Base-by-base conservation (phyloP, 2,329 filamentous ascomycete species). In the Ophiostoma perfectum region DNA sequence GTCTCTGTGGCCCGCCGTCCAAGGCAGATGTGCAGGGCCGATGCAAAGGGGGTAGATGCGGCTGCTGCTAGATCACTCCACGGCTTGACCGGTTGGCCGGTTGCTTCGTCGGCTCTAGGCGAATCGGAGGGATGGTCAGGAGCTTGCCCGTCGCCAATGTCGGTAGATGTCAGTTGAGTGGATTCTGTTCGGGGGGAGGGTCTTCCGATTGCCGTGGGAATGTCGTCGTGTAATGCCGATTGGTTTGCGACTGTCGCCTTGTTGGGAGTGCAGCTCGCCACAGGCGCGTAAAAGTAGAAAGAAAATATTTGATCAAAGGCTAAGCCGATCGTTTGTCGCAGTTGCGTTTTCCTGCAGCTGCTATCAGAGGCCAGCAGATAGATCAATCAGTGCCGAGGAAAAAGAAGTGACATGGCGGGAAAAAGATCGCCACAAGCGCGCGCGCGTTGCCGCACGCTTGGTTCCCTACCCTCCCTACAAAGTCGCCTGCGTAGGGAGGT, bases 381-480 rank as follows among this genome's bases (percentile, higher is more conserved):
- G 45, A 42, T 36, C 44, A 36, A 38, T 47, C 27, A 36, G 16
- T 49, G 49, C 14, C 9, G 63, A 39, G 18, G 16, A 60, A 27
- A n/a, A 63, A 63, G 27, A 27, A 27, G 27, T 27, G 27, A 27
- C 27, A 27, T 27, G 27, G 27, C 27, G 27, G 27, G 27, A 62
- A 66, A 63, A 36, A 42, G 60, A 55, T 63, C 60, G 60, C 60
- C 60, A 63, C 60, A 63, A 63, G 60, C 60, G 60, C 60, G 38
- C 58, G 36, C 49, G 52, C 52, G 27, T 58, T 58, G 27, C 55
- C 55, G 49, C 47, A 14, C 47, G 49, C 18, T 55, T 18, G 49
- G 18, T 8, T 27, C 27, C 27, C 27, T 27, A 27, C 27, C 27
- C 27, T 27, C 27, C 27, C 27, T 60, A 27, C 12, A 38, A 12